A percentile compares a stretch with the other conserved stretches of the same genome.
phyloP scores from a whole-genome alignment of 1,284 basidiomycete species.

The Rhodotorula sp. region DNA sequence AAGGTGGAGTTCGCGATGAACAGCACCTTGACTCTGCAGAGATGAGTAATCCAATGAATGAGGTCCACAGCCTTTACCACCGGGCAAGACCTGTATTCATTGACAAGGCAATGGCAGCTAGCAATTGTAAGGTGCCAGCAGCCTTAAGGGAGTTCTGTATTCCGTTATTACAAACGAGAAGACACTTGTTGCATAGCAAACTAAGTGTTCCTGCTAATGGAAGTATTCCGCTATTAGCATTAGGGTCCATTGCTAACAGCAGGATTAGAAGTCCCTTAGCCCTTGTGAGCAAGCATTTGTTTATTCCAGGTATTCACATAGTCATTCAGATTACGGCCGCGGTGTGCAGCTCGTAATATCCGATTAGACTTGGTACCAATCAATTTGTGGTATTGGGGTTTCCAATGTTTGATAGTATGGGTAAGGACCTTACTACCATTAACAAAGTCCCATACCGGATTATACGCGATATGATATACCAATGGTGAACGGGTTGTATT shows the following conservation, averaged over 20 bases:
- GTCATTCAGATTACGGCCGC: background rate
- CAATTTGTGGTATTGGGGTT: background rate
- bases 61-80: too few species aligned
- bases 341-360: background rate
- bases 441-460: background rate
- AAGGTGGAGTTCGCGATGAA: too few species aligned
- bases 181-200: too few species aligned
- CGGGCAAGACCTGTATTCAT: too few species aligned
- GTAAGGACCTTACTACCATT: background rate
- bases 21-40: too few species aligned
- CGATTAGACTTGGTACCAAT: background rate
- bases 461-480: background rate
- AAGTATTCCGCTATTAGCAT: constrained; percentile 5
- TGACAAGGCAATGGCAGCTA: too few species aligned
- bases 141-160: too few species aligned
- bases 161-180: too few species aligned
- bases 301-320: background rate
- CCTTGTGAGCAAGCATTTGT: background rate
- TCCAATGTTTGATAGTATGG: constrained; percentile 4
- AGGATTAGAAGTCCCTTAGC: background rate
- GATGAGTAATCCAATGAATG: too few species aligned
- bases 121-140: too few species aligned
- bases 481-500: background rate
- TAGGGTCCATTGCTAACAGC: constrained; percentile 3
- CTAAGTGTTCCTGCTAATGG: background rate